phyloP scores from a whole-genome alignment of 2,329 filamentous ascomycete genomes.

The Neocucurbitaria cava region DNA sequence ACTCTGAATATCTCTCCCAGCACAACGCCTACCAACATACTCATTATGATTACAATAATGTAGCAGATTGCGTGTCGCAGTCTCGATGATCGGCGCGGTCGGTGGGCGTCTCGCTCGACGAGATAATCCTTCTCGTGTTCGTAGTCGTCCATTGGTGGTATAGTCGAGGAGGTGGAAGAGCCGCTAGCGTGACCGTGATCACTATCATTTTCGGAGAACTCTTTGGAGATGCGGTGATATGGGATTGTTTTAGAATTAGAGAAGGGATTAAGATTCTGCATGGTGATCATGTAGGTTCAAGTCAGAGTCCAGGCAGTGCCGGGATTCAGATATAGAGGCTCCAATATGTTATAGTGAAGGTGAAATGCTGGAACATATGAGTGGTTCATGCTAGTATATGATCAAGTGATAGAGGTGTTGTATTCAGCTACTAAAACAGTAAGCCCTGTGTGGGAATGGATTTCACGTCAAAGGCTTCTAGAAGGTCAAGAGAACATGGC shows the following conservation, averaged over 20 bases:
- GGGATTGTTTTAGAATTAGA: not conserved
- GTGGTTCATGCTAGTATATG: not conserved
- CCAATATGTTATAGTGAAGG: not conserved
- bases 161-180: not conserved
- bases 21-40: constrained; percentile 3
- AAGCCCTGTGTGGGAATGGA: constrained; percentile 1
- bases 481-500: not conserved
- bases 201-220: not conserved
- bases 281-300: not conserved
- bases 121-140: not conserved
- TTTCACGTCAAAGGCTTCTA: not conserved
- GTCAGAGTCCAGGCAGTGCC: not conserved
- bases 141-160: not conserved
- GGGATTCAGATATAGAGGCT: not conserved
- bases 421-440: constrained; percentile 7
- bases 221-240: constrained; percentile 5
- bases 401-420: not conserved
- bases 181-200: not conserved
- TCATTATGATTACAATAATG: constrained; percentile 1
- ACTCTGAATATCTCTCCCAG: not conserved
- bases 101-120: not conserved
- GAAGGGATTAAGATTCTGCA: constrained; percentile 10
- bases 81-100: not conserved
- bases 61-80: not conserved
- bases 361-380: not conserved